phyloP scores from a whole-genome alignment of 1,284 basidiomycete species.

The Xerocomus minutiporus region DNA sequence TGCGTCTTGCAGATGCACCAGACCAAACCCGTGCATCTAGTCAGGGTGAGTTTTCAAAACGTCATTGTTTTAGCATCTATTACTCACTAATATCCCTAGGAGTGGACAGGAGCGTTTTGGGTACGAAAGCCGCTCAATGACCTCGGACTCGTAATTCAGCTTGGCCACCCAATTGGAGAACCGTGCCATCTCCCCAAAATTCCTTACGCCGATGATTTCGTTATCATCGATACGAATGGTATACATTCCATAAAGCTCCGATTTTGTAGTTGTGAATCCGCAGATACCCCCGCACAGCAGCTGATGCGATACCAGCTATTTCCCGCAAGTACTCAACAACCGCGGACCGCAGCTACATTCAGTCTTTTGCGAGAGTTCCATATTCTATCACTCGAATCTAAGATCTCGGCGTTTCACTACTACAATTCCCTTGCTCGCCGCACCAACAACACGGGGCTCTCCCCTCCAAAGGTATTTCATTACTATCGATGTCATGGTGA shows the following conservation, averaged over 20 bases:
- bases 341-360: neutral
- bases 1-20: neutral
- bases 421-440: neutral
- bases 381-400: neutral
- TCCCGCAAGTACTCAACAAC: neutral
- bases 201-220: neutral
- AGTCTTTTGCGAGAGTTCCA: neutral
- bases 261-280: neutral
- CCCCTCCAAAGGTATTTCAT: neutral
- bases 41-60: neutral
- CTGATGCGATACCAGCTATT: neutral
- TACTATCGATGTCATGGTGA: neutral
- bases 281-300: neutral
- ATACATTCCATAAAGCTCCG: neutral
- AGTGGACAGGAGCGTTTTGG: neutral
- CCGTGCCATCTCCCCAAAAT: neutral
- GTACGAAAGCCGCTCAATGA: neutral
- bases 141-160: neutral
- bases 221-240: neutral
- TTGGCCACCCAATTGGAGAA: neutral
- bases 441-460: neutral
- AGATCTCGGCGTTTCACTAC: neutral
- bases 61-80: neutral
- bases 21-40: neutral
- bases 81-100: neutral